These are phyloP conservation scores for Albophoma yamanashiensis DNA, from an alignment of 2,329 filamentous ascomycete species.

Conservation along the genomic window DNA sequence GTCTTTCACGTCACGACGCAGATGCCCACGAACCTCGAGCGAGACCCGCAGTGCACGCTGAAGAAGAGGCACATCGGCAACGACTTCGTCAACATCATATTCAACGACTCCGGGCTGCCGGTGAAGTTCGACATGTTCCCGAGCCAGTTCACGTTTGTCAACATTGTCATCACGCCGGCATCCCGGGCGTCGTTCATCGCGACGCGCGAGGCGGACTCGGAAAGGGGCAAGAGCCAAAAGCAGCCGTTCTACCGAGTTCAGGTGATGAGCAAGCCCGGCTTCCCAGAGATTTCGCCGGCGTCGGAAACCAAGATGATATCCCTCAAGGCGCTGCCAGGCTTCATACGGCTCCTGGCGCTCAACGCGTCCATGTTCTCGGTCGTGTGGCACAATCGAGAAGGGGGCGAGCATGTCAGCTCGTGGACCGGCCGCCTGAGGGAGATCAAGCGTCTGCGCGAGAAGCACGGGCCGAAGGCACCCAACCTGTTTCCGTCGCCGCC, in stretches of 20 bases:
- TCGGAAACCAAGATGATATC: conserved; percentile 84
- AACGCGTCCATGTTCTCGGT: conserved; percentile 89
- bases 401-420: conserved; percentile 74
- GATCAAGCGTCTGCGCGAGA: conserved; percentile 72
- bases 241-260: conserved; percentile 75
- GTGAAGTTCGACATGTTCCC: conserved; percentile 89
- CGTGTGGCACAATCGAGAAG: conserved; percentile 73
- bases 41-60: conserved; percentile 63
- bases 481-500: conserved; percentile 15
- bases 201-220: conserved; percentile 33
- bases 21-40: conserved; percentile 82
- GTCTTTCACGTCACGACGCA: conserved; percentile 94
- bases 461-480: conserved; percentile 36
- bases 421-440: conserved; percentile 83
- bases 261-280: conserved; percentile 77
- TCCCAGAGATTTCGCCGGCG: conserved; percentile 85
- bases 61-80: conserved; percentile 97
- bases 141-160: conserved; percentile 91
- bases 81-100: conserved; percentile 96
- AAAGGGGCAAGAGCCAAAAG: conserved; percentile 23
- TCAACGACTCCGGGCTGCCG: conserved; percentile 86
- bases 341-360: conserved; percentile 79
- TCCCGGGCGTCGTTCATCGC: conserved; percentile 68
- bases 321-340: conserved; percentile 68
- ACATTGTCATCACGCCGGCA: conserved; percentile 89